Evolutionary conservation across 2,329 filamentous ascomycete genomes (phyloP).

Genomic region (Fusarium agapanthi): DNA sequence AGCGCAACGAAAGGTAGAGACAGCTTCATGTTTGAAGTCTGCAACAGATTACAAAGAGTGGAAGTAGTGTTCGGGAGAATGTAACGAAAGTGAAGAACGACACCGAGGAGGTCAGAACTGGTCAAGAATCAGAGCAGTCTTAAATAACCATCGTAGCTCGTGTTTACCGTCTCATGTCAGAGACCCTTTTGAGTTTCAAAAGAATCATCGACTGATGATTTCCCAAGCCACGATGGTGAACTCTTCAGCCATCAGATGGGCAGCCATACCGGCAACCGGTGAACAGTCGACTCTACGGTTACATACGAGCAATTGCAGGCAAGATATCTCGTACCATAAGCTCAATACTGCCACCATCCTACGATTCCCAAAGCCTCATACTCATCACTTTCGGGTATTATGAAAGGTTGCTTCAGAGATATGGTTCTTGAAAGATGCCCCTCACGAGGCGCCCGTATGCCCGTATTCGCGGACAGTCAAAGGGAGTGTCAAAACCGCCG

Average conservation of each 20-base stretch:
- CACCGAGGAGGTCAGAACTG: neutral
- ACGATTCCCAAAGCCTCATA: neutral
- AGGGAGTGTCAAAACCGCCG: neutral
- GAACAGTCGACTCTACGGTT: neutral
- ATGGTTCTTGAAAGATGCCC: neutral
- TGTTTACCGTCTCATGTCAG: neutral
- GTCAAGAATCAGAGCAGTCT: neutral
- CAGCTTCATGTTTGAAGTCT: constrained; percentile 35
- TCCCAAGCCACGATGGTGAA: neutral
- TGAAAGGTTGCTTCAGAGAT: neutral
- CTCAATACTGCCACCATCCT: too few species aligned
- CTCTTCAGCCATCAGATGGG: neutral
- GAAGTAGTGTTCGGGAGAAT: neutral
- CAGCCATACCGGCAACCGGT: neutral
- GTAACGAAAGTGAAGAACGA: neutral
- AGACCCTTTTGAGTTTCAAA: neutral
- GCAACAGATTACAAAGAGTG: neutral
- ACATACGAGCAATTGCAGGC: neutral
- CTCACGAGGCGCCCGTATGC: constrained; percentile 3
- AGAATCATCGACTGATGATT: neutral
- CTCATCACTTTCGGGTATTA: neutral
- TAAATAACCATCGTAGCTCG: constrained; percentile 1
- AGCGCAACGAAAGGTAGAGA: constrained; percentile 34
- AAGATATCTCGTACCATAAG: neutral
- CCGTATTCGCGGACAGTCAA: neutral